Conservation (phyloP, 2,329 filamentous ascomycete genomes). For the Aureobasidium sp. region DNA sequence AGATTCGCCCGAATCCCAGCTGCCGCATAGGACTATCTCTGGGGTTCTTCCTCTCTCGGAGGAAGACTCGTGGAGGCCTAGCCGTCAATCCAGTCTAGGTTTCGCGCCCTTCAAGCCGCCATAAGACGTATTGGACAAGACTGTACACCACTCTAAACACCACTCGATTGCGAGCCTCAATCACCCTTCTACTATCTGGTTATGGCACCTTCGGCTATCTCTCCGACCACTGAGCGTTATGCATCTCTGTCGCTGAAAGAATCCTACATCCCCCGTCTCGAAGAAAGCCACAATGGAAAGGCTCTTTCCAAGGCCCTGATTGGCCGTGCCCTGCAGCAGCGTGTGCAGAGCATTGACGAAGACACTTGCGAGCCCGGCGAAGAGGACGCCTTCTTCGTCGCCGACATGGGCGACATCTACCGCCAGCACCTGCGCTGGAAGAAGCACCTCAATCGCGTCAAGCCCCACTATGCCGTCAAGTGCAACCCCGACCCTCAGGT, state of each 20-base stretch:
- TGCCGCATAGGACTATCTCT: conserved; percentile 99
- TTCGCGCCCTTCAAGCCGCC: conserved; percentile 92
- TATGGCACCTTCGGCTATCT: conserved; percentile 65
- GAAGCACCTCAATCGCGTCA: conserved; percentile 81
- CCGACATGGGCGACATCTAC: conserved; percentile 96
- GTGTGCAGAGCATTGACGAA: conserved; percentile 74
- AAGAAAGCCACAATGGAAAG: conserved; percentile 37
- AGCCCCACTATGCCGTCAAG: conserved; percentile 97
- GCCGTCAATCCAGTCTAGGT: conserved; percentile 75
- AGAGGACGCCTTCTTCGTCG: conserved; percentile 97
- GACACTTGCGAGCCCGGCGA: conserved; percentile 85
- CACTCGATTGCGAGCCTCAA: conserved; percentile 13
- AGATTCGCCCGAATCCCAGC: conserved; percentile 63
- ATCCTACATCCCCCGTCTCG: conserved; percentile 18
- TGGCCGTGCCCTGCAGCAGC: conserved; percentile 75
- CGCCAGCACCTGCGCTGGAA: conserved; percentile 98
- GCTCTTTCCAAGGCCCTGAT: conserved; percentile 68
- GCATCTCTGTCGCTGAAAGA: conserved; percentile 32
- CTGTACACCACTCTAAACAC: conserved; percentile 15
- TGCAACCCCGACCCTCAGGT: conserved; percentile 94
- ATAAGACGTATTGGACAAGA: conserved; percentile 53
- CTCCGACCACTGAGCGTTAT: conserved; percentile 35
- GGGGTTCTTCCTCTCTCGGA: conserved; percentile 98
- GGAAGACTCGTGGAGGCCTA: conserved; percentile 99
- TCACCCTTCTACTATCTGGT: conserved; percentile 39